Base-by-base conservation (phyloP, 306 rosid species). In the Vachellia pachyceras region DNA sequence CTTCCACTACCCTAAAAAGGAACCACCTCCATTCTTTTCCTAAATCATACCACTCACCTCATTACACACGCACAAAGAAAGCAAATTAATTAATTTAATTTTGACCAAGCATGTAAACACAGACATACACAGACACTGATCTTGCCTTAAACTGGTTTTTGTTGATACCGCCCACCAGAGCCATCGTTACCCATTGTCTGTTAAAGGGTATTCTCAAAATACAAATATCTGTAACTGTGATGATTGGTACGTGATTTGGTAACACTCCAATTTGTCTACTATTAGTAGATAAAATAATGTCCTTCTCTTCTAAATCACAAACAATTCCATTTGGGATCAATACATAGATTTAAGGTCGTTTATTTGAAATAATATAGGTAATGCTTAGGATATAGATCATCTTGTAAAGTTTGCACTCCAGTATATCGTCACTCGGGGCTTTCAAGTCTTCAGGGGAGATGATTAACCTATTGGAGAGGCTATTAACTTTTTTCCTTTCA, bases 1-100 rank as follows among this genome's bases (percentile, higher is more conserved):
- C 79, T 80, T 86, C 92, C 88, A 89, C 86, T 82, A 69, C 80
- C 83, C 7, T 5, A 50, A 73, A 76, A 67, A 66, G 70, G 77
- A 79, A 14, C 18, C 49, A 25, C 45, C 63, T 72, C 68, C 46
- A 80, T 85, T 80, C 82, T 72, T 77, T 44, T 42, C 73, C 54
- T 58, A 76, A 23, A 80, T 47, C 55, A 80, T 54, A 44, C 81
- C 79, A 25, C 69, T 18, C n/a, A 12, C 66, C 11, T 12, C n/a
- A 61, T 17, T 6, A 17, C 9, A 54, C 25, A 54, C 55, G 4
- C 52, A 46, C 3, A 57, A 25, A 67, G 72, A 76, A 75, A 46
- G 40, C 8, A 63, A 63, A 35, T 33, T 7, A 17, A 35, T 17
- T 29, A 46, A 12, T 9, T 47, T 47, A 47, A 47, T 61, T 12